These are phyloP conservation scores for Nitzschia putrida DNA, from an alignment of 108 stramenopile genomes.

Conservation along the genomic window DNA sequence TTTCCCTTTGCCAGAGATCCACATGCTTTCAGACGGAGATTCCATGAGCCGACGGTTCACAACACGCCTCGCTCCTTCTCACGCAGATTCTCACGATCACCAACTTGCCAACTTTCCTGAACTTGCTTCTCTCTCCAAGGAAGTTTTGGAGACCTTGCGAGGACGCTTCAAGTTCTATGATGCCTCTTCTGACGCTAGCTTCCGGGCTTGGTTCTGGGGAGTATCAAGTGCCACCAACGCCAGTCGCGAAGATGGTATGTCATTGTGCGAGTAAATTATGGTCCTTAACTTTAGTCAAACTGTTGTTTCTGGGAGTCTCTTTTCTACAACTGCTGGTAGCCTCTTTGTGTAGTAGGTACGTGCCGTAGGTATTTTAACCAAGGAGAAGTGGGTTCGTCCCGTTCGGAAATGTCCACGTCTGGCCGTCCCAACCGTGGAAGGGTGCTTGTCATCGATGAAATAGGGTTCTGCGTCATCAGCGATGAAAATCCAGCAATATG, in stretches of 20 bases:
- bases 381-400: no score
- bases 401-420: no score
- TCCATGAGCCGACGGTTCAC: conserved; percentile 69
- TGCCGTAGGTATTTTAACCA: no score
- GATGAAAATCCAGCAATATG: no score
- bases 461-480: no score
- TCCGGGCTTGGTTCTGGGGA: conserved; percentile 66
- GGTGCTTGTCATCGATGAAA: no score
- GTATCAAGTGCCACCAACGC: conserved; percentile 58
- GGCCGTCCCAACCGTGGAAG: no score
- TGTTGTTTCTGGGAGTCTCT: no score
- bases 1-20: conserved; percentile 56
- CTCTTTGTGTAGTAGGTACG: no score
- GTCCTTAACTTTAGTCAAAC: not conserved
- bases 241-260: conserved; percentile 46
- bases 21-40: conserved; percentile 53
- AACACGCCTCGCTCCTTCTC: conserved; percentile 52
- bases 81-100: conserved; percentile 52
- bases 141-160: conserved; percentile 38
- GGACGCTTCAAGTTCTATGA: conserved; percentile 61
- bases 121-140: conserved; percentile 40
- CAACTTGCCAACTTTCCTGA: conserved; percentile 60
- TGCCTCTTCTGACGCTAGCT: conserved; percentile 49
- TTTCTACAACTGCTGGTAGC: no score
- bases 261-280: conserved; percentile 42